These are phyloP conservation scores for Cordyceps javanica DNA, from an alignment of 2,329 filamentous ascomycete genomes.

Conservation along the genomic window DNA sequence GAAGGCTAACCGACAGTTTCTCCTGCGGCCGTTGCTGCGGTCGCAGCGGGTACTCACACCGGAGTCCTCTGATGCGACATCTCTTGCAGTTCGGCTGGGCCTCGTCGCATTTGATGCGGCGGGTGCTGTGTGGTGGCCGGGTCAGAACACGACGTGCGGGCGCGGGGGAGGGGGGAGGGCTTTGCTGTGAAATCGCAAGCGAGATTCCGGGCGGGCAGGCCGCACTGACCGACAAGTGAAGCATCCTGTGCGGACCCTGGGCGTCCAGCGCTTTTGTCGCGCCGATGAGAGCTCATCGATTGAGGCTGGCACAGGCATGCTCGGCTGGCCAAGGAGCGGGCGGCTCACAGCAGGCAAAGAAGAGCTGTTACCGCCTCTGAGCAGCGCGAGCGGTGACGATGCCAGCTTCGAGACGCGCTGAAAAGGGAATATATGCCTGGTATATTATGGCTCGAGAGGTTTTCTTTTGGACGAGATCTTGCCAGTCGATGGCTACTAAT, in stretches of 20 bases:
- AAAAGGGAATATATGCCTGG: not conserved
- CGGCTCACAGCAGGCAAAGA: too few relatives aligned
- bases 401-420: not conserved
- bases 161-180: not conserved
- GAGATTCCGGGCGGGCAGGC: too few relatives aligned
- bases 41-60: not conserved
- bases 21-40: not conserved
- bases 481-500: not conserved
- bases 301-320: not conserved
- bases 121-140: not conserved
- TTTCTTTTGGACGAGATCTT: not conserved
- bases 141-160: not conserved
- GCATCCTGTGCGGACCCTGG: not conserved
- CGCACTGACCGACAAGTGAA: not conserved
- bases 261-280: slow-evolving; percentile 3
- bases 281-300: not conserved
- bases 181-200: too few relatives aligned
- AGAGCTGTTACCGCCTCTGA: not conserved
- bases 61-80: not conserved
- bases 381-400: not conserved
- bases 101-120: slow-evolving; percentile 5
- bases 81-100: not conserved
- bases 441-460: too few relatives aligned
- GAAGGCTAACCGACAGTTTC: not conserved
- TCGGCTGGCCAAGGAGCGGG: not conserved